Percentiles rank a stretch among this genome's conserved stretches.
Evolutionary conservation across 352 stramenopile genomes (phyloP).

Genomic region (Saprolegnia diclina): DNA sequence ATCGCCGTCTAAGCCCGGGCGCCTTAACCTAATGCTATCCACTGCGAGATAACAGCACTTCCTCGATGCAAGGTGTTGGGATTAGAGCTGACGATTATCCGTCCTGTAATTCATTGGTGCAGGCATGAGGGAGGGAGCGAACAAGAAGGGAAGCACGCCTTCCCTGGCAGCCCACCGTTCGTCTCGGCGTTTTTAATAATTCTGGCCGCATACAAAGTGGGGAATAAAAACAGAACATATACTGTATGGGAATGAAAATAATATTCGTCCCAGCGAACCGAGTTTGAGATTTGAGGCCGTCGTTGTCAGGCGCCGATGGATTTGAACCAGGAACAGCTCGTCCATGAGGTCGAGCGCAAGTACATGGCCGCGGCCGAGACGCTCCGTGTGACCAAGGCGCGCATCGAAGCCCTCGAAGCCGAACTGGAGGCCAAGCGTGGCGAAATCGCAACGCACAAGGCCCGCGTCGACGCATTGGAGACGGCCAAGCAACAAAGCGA

Average conservation of each 20-base stretch:
- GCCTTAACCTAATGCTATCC: slow-evolving; percentile 10
- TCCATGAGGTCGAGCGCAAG: slow-evolving; percentile 75
- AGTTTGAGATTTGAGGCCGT: slow-evolving; percentile 16
- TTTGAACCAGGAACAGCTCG: slow-evolving; percentile 48
- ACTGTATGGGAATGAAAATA: background rate
- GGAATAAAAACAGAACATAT: background rate
- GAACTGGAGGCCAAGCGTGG: slow-evolving; percentile 35
- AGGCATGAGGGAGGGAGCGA: too few species aligned
- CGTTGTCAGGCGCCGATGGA: slow-evolving; percentile 17
- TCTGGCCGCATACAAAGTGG: too few species aligned
- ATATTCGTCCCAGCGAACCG: background rate
- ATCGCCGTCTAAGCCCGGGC: slow-evolving; percentile 19
- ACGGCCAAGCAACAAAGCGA: slow-evolving; percentile 26
- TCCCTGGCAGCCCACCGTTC: too few species aligned
- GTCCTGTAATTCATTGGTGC: too few species aligned
- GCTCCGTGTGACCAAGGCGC: slow-evolving; percentile 50
- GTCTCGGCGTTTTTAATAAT: background rate
- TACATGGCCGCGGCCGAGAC: slow-evolving; percentile 54
- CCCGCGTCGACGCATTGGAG: slow-evolving; percentile 31
- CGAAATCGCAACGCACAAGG: slow-evolving; percentile 32
- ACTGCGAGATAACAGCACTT: slow-evolving; percentile 6
- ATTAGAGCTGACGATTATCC: too few species aligned
- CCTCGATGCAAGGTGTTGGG: too few species aligned
- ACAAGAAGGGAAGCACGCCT: too few species aligned
- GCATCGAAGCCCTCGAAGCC: slow-evolving; percentile 42